Evolutionary conservation across 176 grass and related monocot genomes (phyloP), one percentile per base, ranked within the genome.

Genomic region (Microstegium vimineum): DNA sequence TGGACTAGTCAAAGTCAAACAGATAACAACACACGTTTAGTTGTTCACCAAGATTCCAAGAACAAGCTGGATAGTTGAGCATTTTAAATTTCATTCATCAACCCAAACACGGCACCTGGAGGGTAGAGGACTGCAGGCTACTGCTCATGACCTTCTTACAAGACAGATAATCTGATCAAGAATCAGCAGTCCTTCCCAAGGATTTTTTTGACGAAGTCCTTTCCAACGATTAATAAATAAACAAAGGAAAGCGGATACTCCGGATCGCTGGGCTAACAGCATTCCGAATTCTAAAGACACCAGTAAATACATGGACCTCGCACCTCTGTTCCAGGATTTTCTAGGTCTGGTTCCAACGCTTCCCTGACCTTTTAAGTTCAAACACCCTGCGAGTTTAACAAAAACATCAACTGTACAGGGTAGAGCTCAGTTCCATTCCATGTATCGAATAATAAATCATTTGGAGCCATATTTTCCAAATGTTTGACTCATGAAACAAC

Each of bases 401-500:
- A 87, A 90, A 88, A 84, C 64, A 70, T 45, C 34, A 77, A 88
- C 77, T 85, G 43, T 73, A 77, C 40, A 83, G 85, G 77, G 78
- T 59, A 74, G n/a, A n/a, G 27, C 57, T 83, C 84, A 9, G 52
- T 82, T 77, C 52, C 69, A 49, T n/a, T n/a, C n/a, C n/a, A 60
- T 84, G 72, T 26, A 49, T 31, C 27, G 60, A 82, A 68, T n/a
- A n/a, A n/a, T 52, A 61, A 71, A 66, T 70, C 80, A 91, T 89
- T 80, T 86, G 79, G 82, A 83, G 83, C 69, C 52, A 81, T 16
- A 40, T 75, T 82, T 88, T 75, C 92, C 86, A 94, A 94, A 86
- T 81, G 82, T 81, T 56, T n/a, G 28, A 75, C 67, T 49, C n/a
- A n/a, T n/a, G 66, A 89, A 88, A 78, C 72, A n/a, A n/a, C n/a